Conservation (phyloP, 148 eudicot species). For the Heliamphora exappendiculata region DNA sequence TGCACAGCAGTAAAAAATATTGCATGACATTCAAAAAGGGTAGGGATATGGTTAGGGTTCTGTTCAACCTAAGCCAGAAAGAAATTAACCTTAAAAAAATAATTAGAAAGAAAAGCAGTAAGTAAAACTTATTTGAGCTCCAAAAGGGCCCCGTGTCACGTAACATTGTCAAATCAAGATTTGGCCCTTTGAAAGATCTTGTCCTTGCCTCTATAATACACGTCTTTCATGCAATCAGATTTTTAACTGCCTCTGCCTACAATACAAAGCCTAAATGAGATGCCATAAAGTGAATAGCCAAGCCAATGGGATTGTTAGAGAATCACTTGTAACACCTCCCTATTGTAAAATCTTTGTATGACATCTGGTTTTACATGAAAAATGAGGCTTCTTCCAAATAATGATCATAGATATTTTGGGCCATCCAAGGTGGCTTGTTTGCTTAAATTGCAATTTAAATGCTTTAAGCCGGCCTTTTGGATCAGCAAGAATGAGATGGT, state of each 20-base stretch:
- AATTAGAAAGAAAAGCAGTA: neutral
- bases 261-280: neutral
- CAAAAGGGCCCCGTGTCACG: neutral
- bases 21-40: neutral
- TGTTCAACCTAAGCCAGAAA: neutral
- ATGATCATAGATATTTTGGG: no score
- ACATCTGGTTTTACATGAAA: neutral
- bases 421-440: neutral
- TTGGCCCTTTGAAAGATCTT: neutral
- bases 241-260: neutral
- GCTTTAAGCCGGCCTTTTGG: neutral
- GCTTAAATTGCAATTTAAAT: neutral
- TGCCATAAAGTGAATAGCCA: neutral
- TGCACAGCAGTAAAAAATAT: neutral
- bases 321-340: neutral
- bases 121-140: neutral
- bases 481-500: neutral
- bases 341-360: neutral
- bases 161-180: neutral
- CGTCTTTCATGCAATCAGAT: neutral
- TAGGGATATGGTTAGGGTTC: no score
- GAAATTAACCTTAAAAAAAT: no score
- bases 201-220: neutral
- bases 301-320: neutral
- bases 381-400: no score